Evolutionary conservation across 345 rosid genomes (phyloP).

Genomic region (Linum trigynum): DNA sequence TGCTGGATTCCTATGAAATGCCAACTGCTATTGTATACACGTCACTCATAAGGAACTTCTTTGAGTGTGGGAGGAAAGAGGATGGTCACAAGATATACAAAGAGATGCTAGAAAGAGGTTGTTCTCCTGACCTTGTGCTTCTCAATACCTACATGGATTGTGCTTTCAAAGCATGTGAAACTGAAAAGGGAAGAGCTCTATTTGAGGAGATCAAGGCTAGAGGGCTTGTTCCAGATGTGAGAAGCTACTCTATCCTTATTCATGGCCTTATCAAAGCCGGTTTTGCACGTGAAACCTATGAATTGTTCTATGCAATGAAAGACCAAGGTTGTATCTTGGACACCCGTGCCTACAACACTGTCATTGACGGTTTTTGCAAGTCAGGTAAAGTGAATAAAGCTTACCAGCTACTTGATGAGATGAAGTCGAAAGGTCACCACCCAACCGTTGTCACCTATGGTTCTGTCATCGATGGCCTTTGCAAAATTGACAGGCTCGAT

Average conservation of each 20-base stretch:
- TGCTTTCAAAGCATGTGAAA: conserved; percentile 79
- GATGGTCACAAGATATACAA: conserved; percentile 95
- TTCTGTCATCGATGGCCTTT: conserved; percentile 74
- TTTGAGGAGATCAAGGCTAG: conserved; percentile 67
- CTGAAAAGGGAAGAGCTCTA: conserved; percentile 70
- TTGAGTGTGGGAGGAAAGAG: conserved; percentile 65
- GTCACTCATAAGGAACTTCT: conserved; percentile 76
- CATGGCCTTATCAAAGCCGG: conserved; percentile 86
- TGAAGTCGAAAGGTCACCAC: conserved; percentile 68
- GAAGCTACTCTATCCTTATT: conserved; percentile 67
- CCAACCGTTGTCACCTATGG: conserved; percentile 93
- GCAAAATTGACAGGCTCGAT: conserved; percentile 90
- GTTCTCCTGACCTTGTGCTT: conserved; percentile 66
- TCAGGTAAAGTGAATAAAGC: conserved; percentile 87
- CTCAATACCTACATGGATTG: conserved; percentile 92
- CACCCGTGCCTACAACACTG: conserved; percentile 70
- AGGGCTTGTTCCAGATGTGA: conserved; percentile 66
- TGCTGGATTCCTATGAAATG: conserved; percentile 53
- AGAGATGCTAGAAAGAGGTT: conserved; percentile 62
- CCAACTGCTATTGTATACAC: conserved; percentile 68
- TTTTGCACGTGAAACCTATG: conserved; percentile 66
- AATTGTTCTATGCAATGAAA: conserved; percentile 76
- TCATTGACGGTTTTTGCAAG: conserved; percentile 90
- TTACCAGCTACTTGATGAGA: conserved; percentile 88
- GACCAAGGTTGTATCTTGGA: conserved; percentile 81